Evolutionary conservation across 31 red algal species (phyloP).

Genomic region (Porphyra umbilicalis): DNA sequence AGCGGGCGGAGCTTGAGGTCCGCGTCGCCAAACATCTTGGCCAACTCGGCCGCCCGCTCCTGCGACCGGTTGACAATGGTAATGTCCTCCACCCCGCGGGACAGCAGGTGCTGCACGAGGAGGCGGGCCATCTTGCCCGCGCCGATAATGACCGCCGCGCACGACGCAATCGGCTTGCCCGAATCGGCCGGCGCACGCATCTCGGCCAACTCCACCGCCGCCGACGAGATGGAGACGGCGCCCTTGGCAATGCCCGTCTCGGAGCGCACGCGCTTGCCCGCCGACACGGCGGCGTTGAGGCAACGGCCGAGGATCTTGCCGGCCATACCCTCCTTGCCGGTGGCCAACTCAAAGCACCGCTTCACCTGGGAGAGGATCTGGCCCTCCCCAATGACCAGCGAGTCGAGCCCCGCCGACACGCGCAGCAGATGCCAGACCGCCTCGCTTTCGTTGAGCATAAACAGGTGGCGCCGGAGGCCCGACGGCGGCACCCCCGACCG

Average conservation of each 20-base stretch:
- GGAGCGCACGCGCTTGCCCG: slow-evolving; percentile 90
- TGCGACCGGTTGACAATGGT: slow-evolving; percentile 89
- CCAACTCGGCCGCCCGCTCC: slow-evolving; percentile 75
- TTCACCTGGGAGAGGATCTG: slow-evolving; percentile 98
- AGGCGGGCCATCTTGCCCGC: slow-evolving; percentile 93
- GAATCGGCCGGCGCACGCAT: slow-evolving; percentile 62
- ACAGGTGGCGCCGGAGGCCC: slow-evolving; percentile 70
- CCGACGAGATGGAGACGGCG: slow-evolving; percentile 91
- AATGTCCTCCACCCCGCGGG: slow-evolving; percentile 51
- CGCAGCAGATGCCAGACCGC: slow-evolving; percentile 92
- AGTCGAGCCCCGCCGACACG: slow-evolving; percentile 84
- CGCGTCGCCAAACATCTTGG: slow-evolving; percentile 86
- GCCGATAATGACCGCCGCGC: slow-evolving; percentile 78
- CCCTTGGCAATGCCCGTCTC: slow-evolving; percentile 97
- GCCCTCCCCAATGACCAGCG: slow-evolving; percentile 95
- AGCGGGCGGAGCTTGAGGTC: slow-evolving; percentile 39
- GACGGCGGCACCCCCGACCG: slow-evolving; percentile 49
- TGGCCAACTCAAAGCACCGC: slow-evolving; percentile 86
- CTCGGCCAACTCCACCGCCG: slow-evolving; percentile 87
- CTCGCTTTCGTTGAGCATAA: slow-evolving; percentile 88
- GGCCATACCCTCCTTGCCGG: slow-evolving; percentile 74
- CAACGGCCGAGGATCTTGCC: slow-evolving; percentile 79
- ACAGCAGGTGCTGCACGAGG: slow-evolving; percentile 88
- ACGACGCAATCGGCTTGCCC: slow-evolving; percentile 25
- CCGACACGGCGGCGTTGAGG: slow-evolving; percentile 91